These are phyloP conservation scores for Hyaloscypha finlandica DNA, from an alignment of 495 filamentous ascomycete genomes.

Conservation along the genomic window DNA sequence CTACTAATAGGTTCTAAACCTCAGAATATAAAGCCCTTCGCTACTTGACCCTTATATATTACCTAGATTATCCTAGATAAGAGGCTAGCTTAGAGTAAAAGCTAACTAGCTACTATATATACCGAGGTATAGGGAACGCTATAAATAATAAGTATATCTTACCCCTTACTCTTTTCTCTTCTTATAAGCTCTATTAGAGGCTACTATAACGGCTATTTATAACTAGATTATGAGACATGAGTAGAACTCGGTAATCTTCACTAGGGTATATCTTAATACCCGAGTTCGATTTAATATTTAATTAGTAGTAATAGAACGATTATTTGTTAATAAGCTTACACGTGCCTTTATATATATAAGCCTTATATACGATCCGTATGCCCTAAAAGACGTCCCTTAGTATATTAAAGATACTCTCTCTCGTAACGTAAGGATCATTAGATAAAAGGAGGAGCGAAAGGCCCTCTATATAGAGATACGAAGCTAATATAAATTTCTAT, in stretches of 20 bases:
- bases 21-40: constrained; percentile 19
- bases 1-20: constrained; percentile 1
- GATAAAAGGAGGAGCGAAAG: constrained; percentile 4
- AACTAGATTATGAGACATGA: constrained; percentile 19
- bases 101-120: constrained; percentile 21
- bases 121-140: constrained; percentile 19
- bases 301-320: constrained; percentile 10
- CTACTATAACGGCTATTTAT: constrained; percentile 6
- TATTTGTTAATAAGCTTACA: not conserved
- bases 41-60: constrained; percentile 22
- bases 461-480: not conserved
- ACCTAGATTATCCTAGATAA: constrained; percentile 20
- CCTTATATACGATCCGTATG: constrained; percentile 8
- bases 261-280: constrained; percentile 9
- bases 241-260: constrained; percentile 8
- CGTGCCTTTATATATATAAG: constrained; percentile 11
- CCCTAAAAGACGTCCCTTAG: constrained; percentile 9
- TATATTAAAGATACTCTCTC: constrained; percentile 10
- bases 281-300: constrained; percentile 17
- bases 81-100: constrained; percentile 18
- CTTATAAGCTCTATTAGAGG: constrained; percentile 11
- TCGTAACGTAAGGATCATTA: not conserved
- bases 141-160: constrained; percentile 22
- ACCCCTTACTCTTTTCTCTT: not conserved
- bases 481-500: not conserved